A percentile compares a stretch with the other conserved stretches of the same genome.
phyloP scores from a whole-genome alignment of 2,329 filamentous ascomycete genomes.

The Paecilomyces sp. region DNA sequence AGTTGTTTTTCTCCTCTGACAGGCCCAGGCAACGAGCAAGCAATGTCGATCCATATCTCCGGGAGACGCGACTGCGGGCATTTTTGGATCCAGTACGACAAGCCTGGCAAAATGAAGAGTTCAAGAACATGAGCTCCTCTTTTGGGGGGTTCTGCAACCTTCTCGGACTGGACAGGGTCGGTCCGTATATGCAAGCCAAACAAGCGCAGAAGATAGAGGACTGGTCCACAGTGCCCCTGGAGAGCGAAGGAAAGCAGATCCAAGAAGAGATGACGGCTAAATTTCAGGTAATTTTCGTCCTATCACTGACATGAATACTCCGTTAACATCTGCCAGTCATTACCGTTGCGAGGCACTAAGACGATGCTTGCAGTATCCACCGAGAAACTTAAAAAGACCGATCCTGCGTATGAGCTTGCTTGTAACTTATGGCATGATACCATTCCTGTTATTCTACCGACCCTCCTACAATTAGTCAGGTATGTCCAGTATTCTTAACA shows the following conservation, averaged over 20 bases:
- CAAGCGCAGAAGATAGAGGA: constrained; percentile 70
- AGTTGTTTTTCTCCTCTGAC: constrained; percentile 9
- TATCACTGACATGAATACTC: constrained; percentile 2
- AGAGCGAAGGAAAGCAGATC: constrained; percentile 69
- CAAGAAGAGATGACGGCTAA: constrained; percentile 73
- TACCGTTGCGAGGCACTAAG: constrained; percentile 83
- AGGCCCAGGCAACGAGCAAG: constrained; percentile 66
- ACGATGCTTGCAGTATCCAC: constrained; percentile 88
- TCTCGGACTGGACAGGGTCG: constrained; percentile 71
- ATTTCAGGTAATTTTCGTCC: constrained; percentile 49
- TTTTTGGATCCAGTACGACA: constrained; percentile 78
- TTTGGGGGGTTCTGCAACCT: constrained; percentile 74
- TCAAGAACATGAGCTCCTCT: constrained; percentile 63
- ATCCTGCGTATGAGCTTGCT: constrained; percentile 66
- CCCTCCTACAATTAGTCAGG: constrained; percentile 75
- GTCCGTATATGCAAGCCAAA: constrained; percentile 66
- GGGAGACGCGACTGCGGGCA: constrained; percentile 62
- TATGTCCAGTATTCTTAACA: constrained; percentile 23
- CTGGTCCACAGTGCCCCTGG: constrained; percentile 72
- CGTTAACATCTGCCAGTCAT: constrained; percentile 36
- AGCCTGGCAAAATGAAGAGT: constrained; percentile 67
- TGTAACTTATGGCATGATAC: constrained; percentile 77
- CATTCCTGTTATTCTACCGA: constrained; percentile 75
- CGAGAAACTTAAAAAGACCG: constrained; percentile 72
- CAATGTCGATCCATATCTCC: constrained; percentile 62